These are phyloP conservation scores for Umbelopsis sp. DNA, from an alignment of 371 early-diverging fungal genomes.

Conservation along the genomic window DNA sequence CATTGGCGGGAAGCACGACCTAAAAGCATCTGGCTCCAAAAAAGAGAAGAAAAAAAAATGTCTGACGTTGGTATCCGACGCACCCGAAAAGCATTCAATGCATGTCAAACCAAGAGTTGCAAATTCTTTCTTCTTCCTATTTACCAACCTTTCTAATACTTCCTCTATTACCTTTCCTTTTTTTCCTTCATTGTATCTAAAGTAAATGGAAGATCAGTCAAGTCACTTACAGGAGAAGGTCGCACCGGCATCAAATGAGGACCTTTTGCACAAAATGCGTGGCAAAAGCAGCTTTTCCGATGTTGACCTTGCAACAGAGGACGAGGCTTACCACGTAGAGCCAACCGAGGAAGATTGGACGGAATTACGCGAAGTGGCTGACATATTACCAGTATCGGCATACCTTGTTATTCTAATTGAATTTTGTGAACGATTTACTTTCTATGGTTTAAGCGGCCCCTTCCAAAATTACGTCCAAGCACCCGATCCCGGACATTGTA, in stretches of 20 bases:
- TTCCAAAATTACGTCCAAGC: conserved; percentile 69
- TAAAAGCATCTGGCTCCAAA: too few species aligned
- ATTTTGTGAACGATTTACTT: conserved; percentile 80
- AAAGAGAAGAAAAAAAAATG: too few species aligned
- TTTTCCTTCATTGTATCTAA: too few species aligned
- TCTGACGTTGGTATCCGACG: too few species aligned
- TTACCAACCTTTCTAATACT: too few species aligned
- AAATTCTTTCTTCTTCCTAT: too few species aligned
- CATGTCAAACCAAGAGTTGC: too few species aligned
- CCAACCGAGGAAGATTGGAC: conserved; percentile 56
- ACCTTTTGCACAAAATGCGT: background rate
- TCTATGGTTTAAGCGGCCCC: conserved; percentile 67
- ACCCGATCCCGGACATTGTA: conserved; percentile 45
- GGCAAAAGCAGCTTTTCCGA: background rate
- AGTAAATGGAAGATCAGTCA: background rate
- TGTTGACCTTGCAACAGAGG: background rate
- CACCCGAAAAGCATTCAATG: too few species aligned
- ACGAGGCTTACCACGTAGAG: conserved; percentile 36
- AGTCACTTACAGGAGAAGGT: background rate
- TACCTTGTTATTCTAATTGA: conserved; percentile 71
- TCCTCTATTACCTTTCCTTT: too few species aligned
- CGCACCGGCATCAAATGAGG: background rate
- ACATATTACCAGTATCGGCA: conserved; percentile 57
- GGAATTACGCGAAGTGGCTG: conserved; percentile 52
- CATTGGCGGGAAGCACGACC: too few species aligned